Percentiles rank a stretch among this genome's conserved stretches.
Evolutionary conservation across 768 basidiomycete species (phyloP).

Genomic region (Amanita polypyramis): DNA sequence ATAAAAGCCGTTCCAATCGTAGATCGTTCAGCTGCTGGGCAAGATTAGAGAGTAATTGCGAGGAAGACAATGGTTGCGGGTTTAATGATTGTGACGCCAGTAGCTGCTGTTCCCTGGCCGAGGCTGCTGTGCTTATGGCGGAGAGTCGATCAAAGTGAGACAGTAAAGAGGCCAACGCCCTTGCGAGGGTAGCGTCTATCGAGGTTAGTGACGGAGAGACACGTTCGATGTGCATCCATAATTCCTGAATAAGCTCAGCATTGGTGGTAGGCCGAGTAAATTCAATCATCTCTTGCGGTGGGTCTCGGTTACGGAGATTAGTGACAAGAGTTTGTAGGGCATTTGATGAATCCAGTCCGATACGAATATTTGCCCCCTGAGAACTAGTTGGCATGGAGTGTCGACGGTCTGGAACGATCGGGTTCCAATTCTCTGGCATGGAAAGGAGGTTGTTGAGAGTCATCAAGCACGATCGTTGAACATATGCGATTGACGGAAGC

Average conservation of each 20-base stretch:
- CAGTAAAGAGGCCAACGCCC: conserved; percentile 59
- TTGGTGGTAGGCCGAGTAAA: conserved; percentile 29
- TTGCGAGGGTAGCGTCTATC: conserved; percentile 53
- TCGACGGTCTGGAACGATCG: conserved; percentile 49
- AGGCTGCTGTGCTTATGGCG: conserved; percentile 18
- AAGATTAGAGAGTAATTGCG: conserved; percentile 25
- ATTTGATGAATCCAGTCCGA: conserved; percentile 28
- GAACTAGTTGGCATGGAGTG: conserved; percentile 48
- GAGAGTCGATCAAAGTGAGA: conserved; percentile 59
- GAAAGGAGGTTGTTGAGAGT: conserved; percentile 64
- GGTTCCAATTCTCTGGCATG: conserved; percentile 35
- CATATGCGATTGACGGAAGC: conserved; percentile 60
- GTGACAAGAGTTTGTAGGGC: conserved; percentile 53
- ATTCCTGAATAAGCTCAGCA: conserved; percentile 46
- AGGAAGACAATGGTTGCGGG: conserved; percentile 8
- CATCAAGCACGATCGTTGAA: conserved; percentile 66
- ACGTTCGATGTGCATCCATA: conserved; percentile 41
- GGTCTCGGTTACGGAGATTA: conserved; percentile 45
- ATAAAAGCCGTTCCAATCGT: conserved; percentile 44
- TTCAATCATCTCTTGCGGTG: conserved; percentile 37
- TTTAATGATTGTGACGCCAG: conserved; percentile 7
- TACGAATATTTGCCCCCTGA: conserved; percentile 20
- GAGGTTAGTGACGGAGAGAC: conserved; percentile 32
- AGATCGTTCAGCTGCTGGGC: conserved; percentile 60
- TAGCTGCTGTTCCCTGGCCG: neutral